These are phyloP conservation scores for Williopsis jadinii DNA, from an alignment of 1,139 yeast genomes.

Conservation along the genomic window DNA sequence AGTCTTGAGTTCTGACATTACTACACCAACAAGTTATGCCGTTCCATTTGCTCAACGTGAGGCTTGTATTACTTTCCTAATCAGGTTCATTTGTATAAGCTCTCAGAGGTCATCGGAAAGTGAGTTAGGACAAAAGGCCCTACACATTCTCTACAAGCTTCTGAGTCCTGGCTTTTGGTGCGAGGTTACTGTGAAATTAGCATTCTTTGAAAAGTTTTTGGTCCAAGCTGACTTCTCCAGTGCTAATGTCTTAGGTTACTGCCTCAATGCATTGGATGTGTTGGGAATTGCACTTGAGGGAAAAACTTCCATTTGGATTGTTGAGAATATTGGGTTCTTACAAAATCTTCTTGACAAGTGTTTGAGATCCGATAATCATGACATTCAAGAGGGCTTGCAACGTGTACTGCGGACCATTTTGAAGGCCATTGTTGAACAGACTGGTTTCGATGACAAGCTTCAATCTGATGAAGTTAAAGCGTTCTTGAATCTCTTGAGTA, in stretches of 20 bases:
- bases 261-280: slow-evolving; percentile 87
- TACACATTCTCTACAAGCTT: slow-evolving; percentile 66
- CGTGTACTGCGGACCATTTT: slow-evolving; percentile 63
- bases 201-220: slow-evolving; percentile 81
- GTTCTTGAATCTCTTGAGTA: slow-evolving; percentile 54
- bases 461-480: slow-evolving; percentile 55
- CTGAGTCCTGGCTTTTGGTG: slow-evolving; percentile 76
- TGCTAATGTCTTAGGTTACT: slow-evolving; percentile 52
- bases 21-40: slow-evolving; percentile 32
- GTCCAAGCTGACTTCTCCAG: slow-evolving; percentile 71
- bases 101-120: slow-evolving; percentile 82
- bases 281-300: slow-evolving; percentile 79
- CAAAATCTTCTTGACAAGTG: slow-evolving; percentile 77
- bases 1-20: slow-evolving; percentile 18
- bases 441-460: slow-evolving; percentile 41
- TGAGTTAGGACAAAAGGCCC: slow-evolving; percentile 74
- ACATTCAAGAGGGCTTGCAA: slow-evolving; percentile 75
- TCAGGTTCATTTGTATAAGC: slow-evolving; percentile 81
- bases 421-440: slow-evolving; percentile 46
- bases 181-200: slow-evolving; percentile 75
- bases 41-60: slow-evolving; percentile 82
- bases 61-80: slow-evolving; percentile 85
- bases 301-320: slow-evolving; percentile 71
- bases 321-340: slow-evolving; percentile 58
- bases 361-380: slow-evolving; percentile 76